These are phyloP conservation scores for Gaeumannomyces tritici DNA, from an alignment of 2,329 filamentous ascomycete species.

Conservation along the genomic window DNA sequence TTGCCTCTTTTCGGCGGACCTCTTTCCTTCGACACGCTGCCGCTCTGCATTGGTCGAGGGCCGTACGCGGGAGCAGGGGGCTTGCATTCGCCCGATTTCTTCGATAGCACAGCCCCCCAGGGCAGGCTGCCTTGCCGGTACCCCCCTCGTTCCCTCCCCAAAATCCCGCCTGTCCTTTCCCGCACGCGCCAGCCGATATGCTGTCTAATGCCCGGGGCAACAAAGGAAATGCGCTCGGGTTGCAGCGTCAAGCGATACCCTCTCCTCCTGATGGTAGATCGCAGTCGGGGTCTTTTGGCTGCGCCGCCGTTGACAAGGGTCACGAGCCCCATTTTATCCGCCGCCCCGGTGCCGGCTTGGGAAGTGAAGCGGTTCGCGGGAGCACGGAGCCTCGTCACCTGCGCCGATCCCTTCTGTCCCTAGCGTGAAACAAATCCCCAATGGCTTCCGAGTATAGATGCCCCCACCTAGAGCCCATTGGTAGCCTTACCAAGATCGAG, in stretches of 20 bases:
- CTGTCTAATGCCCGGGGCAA: background rate
- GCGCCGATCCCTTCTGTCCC: background rate
- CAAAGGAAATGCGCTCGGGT: background rate
- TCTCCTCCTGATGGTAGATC: background rate
- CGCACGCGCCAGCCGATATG: background rate
- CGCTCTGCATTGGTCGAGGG: background rate
- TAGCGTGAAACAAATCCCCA: background rate
- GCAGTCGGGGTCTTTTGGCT: background rate
- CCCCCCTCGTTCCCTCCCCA: background rate
- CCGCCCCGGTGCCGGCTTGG: background rate
- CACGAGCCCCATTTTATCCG: background rate
- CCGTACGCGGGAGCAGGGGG: background rate
- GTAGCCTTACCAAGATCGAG: background rate
- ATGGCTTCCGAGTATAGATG: background rate
- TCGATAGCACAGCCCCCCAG: too few relatives aligned
- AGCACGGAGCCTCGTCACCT: background rate
- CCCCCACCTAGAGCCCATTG: background rate
- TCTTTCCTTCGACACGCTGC: background rate
- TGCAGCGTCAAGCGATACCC: background rate
- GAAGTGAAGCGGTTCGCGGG: background rate
- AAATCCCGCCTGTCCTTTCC: background rate
- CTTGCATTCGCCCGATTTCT: background rate
- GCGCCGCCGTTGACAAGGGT: background rate
- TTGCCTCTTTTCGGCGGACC: background rate
- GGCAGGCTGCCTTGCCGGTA: background rate